These are phyloP conservation scores for Podila verticillata DNA, from an alignment of 192 early-diverging fungal species.

Conservation along the genomic window DNA sequence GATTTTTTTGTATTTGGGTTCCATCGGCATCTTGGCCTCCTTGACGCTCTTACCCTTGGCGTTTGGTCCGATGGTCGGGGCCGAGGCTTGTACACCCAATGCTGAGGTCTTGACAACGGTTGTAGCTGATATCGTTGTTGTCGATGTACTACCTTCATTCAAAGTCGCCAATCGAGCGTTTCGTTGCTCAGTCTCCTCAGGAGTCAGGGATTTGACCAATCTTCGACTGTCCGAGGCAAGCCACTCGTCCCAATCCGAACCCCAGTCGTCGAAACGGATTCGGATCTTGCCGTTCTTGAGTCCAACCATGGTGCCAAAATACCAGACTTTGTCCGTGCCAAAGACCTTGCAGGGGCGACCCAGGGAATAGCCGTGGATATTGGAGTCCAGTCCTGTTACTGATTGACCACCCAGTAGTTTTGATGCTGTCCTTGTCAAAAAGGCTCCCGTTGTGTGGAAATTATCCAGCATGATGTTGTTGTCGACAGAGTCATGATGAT, in stretches of 20 bases:
- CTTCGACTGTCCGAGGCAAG: conserved; percentile 58
- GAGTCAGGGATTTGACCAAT: conserved; percentile 30
- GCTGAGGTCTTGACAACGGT: background rate
- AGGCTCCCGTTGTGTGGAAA: conserved; percentile 61
- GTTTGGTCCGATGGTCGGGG: background rate
- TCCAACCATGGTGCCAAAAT: conserved; percentile 52
- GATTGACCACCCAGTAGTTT: conserved; percentile 47
- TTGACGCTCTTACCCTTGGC: background rate
- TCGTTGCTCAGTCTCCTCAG: conserved; percentile 28
- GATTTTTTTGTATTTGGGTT: background rate
- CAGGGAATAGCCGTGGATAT: conserved; percentile 57
- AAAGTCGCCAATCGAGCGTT: background rate
- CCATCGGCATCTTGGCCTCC: background rate
- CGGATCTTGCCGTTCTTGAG: conserved; percentile 54
- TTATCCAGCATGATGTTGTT: background rate
- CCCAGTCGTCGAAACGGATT: conserved; percentile 65
- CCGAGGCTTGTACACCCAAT: background rate
- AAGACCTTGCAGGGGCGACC: conserved; percentile 56
- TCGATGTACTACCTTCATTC: background rate
- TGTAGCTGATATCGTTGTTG: background rate
- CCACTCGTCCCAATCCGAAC: conserved; percentile 65
- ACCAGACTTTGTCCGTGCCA: conserved; percentile 56
- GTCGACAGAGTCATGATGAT: background rate
- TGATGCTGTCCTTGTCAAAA: conserved; percentile 58
- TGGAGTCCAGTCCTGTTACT: conserved; percentile 52